These are phyloP conservation scores for Eucalyptus marginata DNA, from an alignment of 345 rosid species.

Conservation along the genomic window DNA sequence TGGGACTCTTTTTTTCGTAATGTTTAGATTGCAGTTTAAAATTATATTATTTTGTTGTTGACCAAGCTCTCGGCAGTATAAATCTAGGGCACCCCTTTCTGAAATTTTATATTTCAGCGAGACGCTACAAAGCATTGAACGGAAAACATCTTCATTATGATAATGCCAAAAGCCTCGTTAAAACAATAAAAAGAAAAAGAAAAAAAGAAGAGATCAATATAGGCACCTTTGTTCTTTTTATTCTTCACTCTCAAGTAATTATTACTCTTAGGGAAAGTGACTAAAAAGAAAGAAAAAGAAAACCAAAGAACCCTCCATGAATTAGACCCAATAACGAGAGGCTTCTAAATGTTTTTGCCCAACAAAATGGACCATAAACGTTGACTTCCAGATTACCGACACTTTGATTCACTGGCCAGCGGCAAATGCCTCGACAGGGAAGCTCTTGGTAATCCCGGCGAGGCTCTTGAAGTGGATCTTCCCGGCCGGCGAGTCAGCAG, in stretches of 20 bases:
- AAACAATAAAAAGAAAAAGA: neutral
- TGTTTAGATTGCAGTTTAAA: neutral
- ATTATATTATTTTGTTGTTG: neutral
- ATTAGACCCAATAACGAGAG: neutral
- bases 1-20: neutral
- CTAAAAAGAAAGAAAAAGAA: neutral
- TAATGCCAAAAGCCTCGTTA: neutral
- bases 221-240: neutral
- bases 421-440: constrained; percentile 34
- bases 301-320: neutral
- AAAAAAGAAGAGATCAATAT: fast-evolving
- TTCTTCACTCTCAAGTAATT: neutral
- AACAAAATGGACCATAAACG: neutral
- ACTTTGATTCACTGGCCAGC: constrained; percentile 1
- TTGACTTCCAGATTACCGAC: neutral
- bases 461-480: constrained; percentile 51
- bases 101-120: fast-evolving
- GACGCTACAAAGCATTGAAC: neutral
- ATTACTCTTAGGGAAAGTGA: neutral
- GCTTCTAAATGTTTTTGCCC: neutral
- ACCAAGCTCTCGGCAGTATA: neutral
- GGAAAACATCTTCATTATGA: neutral
- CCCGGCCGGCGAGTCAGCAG: constrained; percentile 2
- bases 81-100: neutral
- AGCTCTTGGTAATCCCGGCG: constrained; percentile 45